Conservation (phyloP, 768 basidiomycete species). For the Suillus sp. region DNA sequence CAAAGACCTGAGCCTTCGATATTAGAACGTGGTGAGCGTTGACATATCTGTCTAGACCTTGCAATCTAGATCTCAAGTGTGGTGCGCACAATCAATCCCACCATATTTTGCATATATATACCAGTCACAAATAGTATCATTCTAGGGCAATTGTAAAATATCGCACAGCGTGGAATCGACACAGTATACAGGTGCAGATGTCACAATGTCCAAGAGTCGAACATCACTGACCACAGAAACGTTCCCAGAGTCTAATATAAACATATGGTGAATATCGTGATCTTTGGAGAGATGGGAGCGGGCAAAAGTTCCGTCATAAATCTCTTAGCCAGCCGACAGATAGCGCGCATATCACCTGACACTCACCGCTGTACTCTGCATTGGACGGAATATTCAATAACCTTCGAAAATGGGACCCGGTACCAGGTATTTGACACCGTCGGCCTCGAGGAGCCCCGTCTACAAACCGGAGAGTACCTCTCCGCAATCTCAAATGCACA, state of each 20-base stretch:
- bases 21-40: not conserved
- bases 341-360: conserved; percentile 30
- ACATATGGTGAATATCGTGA: conserved; percentile 37
- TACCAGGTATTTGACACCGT: conserved; percentile 36
- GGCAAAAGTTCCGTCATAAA: conserved; percentile 39
- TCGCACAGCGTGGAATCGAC: not conserved
- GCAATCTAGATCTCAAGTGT: not conserved
- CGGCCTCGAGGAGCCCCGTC: conserved; percentile 36
- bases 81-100: not conserved
- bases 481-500: conserved; percentile 33
- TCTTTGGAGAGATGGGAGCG: conserved; percentile 47
- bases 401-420: conserved; percentile 21
- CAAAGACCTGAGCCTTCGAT: not conserved
- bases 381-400: conserved; percentile 29
- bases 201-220: not conserved
- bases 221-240: not conserved
- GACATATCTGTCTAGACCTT: not conserved
- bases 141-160: not conserved
- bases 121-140: no score
- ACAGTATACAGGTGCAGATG: not conserved
- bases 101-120: not conserved
- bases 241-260: not conserved
- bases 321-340: conserved; percentile 26
- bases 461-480: conserved; percentile 29
- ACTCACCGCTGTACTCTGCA: conserved; percentile 42